phyloP scores from a whole-genome alignment of 2,329 filamentous ascomycete genomes.

The Pseudodiploospora longispora region DNA sequence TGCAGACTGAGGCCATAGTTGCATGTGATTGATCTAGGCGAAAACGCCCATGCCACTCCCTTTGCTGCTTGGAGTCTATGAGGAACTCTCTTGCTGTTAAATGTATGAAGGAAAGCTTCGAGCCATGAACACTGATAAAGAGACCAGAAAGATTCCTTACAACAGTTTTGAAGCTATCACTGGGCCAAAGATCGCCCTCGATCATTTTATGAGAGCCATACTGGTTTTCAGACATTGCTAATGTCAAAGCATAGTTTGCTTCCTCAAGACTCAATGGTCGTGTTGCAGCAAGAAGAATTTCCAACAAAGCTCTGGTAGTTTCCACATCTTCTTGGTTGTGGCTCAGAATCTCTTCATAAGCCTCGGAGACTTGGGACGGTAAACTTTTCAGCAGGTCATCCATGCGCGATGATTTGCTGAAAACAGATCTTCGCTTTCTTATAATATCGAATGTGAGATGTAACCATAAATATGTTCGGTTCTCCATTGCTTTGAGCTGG shows the following conservation, averaged over 20 bases:
- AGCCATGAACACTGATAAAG: constrained; percentile 1
- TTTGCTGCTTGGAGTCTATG: not conserved
- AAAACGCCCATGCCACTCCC: constrained; percentile 1
- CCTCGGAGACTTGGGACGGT: constrained; percentile 14
- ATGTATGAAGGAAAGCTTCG: constrained; percentile 2
- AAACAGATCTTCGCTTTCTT: constrained; percentile 9
- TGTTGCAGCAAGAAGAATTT: constrained; percentile 1
- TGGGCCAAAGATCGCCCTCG: not conserved
- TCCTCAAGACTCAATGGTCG: constrained; percentile 4
- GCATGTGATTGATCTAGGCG: not conserved
- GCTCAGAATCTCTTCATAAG: constrained; percentile 17
- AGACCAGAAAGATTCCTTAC: constrained; percentile 3
- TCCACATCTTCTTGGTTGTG: not conserved
- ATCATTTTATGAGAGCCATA: not conserved
- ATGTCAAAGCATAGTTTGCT: constrained; percentile 3
- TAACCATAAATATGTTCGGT: constrained; percentile 34
- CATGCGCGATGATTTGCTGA: constrained; percentile 6
- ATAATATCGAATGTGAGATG: constrained; percentile 25
- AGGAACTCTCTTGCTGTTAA: constrained; percentile 7
- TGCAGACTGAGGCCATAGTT: not conserved
- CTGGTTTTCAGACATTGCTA: not conserved
- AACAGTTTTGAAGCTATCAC: not conserved
- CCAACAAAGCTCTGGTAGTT: not conserved
- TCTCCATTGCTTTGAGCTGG: constrained; percentile 18
- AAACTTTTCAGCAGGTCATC: constrained; percentile 8